A percentile compares a stretch with the other conserved stretches of the same genome.
phyloP scores from a whole-genome alignment of 2,329 filamentous ascomycete genomes.

The Colletotrichum paranaense region DNA sequence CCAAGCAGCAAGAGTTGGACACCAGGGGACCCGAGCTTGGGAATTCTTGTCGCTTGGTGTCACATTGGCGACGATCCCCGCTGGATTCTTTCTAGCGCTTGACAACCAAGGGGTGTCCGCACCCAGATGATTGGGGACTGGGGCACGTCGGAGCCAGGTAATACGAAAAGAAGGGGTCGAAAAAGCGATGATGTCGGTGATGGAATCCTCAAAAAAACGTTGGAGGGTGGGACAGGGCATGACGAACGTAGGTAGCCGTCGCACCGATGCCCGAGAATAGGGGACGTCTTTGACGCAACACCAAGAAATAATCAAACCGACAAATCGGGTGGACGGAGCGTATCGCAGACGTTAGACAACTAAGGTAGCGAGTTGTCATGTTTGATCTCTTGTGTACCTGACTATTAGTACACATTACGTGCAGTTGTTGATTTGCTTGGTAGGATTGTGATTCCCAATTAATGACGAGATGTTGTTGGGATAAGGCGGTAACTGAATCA shows the following conservation, averaged over 20 bases:
- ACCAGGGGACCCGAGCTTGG: slow-evolving; percentile 24
- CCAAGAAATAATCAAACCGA: not conserved
- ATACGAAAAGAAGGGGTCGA: slow-evolving; percentile 34
- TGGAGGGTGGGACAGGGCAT: slow-evolving; percentile 4
- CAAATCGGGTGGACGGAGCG: not conserved
- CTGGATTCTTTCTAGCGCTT: slow-evolving; percentile 33
- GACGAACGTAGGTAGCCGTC: slow-evolving; percentile 30
- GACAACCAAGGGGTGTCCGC: slow-evolving; percentile 32
- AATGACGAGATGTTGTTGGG: slow-evolving; percentile 12
- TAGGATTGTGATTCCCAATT: not conserved
- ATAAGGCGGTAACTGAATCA: slow-evolving; percentile 25
- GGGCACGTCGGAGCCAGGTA: slow-evolving; percentile 19
- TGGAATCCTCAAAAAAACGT: slow-evolving; percentile 20
- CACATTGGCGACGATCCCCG: slow-evolving; percentile 35
- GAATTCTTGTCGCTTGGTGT: slow-evolving; percentile 30
- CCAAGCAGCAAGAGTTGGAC: slow-evolving; percentile 32
- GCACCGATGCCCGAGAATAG: slow-evolving; percentile 17
- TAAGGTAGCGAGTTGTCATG: not conserved
- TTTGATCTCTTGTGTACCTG: not conserved
- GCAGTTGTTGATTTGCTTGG: not conserved
- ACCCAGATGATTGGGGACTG: slow-evolving; percentile 21
- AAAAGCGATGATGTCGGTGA: slow-evolving; percentile 34
- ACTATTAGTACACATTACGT: not conserved
- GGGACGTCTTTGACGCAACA: slow-evolving; percentile 11
- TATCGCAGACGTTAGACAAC: slow-evolving; percentile 7